phyloP scores from a whole-genome alignment of 2,329 filamentous ascomycete genomes.

The Colletotrichum orchidophilum region DNA sequence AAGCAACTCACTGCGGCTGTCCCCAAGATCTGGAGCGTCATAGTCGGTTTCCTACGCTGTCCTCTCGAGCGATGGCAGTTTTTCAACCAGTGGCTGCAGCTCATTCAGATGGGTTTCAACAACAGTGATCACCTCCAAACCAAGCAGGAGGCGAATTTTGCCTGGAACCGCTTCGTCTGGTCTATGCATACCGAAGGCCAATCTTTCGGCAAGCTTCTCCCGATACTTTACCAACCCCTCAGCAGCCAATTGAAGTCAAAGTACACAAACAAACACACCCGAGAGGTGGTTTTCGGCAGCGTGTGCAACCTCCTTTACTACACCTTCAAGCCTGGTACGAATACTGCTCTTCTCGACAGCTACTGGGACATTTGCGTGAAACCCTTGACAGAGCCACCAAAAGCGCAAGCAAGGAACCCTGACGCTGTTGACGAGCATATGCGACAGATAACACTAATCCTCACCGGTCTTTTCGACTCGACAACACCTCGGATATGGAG shows the following conservation, averaged over 20 bases:
- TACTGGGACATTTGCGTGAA: slow-evolving; percentile 82
- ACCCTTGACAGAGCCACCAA: slow-evolving; percentile 57
- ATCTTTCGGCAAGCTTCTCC: slow-evolving; percentile 64
- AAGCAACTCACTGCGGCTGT: slow-evolving; percentile 65
- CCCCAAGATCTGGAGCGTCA: slow-evolving; percentile 88
- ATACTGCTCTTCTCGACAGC: slow-evolving; percentile 72
- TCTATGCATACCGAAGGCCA: slow-evolving; percentile 71
- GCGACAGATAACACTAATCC: slow-evolving; percentile 71
- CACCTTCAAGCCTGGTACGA: slow-evolving; percentile 75
- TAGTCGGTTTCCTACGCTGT: slow-evolving; percentile 80
- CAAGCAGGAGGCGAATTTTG: slow-evolving; percentile 80
- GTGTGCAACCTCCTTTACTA: slow-evolving; percentile 88
- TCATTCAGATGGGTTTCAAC: slow-evolving; percentile 88
- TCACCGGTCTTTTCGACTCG: slow-evolving; percentile 75
- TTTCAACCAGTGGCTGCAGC: slow-evolving; percentile 77
- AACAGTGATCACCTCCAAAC: slow-evolving; percentile 72
- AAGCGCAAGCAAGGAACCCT: slow-evolving; percentile 43
- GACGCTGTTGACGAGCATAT: slow-evolving; percentile 59
- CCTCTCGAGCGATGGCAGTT: slow-evolving; percentile 76
- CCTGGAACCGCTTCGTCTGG: slow-evolving; percentile 88
- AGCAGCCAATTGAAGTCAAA: slow-evolving; percentile 74
- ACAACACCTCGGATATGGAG: slow-evolving; percentile 73
- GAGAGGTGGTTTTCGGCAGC: slow-evolving; percentile 68
- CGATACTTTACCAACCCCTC: slow-evolving; percentile 71
- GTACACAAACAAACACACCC: slow-evolving; percentile 66